These are phyloP conservation scores for Fusarium aywerte DNA, from an alignment of 2,329 filamentous ascomycete genomes.

Conservation along the genomic window DNA sequence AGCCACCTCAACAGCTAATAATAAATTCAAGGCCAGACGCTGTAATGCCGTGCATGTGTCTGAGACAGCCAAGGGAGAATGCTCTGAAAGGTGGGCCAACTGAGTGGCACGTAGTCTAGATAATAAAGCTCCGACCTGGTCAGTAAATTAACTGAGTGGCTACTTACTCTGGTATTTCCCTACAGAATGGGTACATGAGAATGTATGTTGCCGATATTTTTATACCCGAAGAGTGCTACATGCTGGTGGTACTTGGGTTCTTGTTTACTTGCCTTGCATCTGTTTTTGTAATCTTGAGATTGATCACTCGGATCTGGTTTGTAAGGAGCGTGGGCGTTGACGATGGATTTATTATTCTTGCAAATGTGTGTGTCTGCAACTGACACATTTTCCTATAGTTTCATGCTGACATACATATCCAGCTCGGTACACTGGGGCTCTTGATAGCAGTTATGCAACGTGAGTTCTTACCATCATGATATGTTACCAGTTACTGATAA, in stretches of 20 bases:
- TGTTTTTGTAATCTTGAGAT: neutral
- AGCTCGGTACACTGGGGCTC: neutral
- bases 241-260: neutral
- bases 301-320: neutral
- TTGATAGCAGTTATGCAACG: slow-evolving; percentile 2
- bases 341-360: neutral
- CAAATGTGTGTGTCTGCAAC: neutral
- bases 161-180: neutral
- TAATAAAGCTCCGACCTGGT: neutral
- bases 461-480: neutral
- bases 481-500: neutral
- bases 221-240: neutral
- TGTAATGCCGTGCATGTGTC: neutral
- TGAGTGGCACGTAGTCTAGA: neutral
- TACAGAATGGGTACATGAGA: neutral
- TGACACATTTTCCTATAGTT: fast-evolving
- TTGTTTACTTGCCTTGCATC: neutral
- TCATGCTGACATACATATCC: neutral
- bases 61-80: neutral
- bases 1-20: neutral
- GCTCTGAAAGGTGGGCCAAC: neutral
- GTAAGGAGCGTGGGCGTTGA: neutral
- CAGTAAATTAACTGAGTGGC: neutral
- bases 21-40: neutral
- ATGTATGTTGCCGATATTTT: neutral